phyloP scores from a whole-genome alignment of 805 yeast genomes.

The Barnettozyma sp. region DNA sequence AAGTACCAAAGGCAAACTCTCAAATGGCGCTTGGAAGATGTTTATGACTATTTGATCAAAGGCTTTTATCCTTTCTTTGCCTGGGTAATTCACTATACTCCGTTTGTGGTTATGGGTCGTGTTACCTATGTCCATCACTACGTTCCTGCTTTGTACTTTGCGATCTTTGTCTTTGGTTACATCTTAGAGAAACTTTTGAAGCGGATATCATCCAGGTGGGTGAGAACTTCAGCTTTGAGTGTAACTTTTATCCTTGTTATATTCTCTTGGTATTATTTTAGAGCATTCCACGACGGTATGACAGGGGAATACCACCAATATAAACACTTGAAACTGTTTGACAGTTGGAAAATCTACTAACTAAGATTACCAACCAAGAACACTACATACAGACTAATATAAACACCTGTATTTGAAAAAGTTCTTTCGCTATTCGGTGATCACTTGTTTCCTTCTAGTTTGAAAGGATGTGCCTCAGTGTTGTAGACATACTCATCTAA shows the following conservation, averaged over 20 bases:
- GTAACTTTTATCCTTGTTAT: constrained; percentile 44
- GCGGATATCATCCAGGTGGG: constrained; percentile 16
- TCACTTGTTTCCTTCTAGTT: constrained; percentile 8
- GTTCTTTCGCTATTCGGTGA: neutral
- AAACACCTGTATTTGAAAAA: neutral
- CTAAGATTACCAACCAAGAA: neutral
- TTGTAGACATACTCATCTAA: constrained; percentile 52
- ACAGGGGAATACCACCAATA: constrained; percentile 42
- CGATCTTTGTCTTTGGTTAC: constrained; percentile 57
- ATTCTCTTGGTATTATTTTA: constrained; percentile 51
- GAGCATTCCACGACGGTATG: constrained; percentile 82
- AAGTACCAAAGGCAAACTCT: constrained; percentile 69
- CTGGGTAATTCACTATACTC: constrained; percentile 84
- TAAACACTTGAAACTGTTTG: constrained; percentile 45
- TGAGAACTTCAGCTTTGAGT: constrained; percentile 33
- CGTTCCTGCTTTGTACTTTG: constrained; percentile 91
- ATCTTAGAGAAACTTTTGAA: constrained; percentile 24
- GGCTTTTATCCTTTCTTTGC: constrained; percentile 85
- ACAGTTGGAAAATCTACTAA: constrained; percentile 41
- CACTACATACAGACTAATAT: neutral
- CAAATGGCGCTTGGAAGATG: constrained; percentile 35
- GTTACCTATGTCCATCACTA: constrained; percentile 96
- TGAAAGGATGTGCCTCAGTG: constrained; percentile 58
- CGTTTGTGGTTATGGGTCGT: constrained; percentile 90
- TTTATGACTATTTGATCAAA: constrained; percentile 45